Evolutionary conservation across 148 eudicot species (phyloP).

Genomic region (Amaranthus hypochondriacus): DNA sequence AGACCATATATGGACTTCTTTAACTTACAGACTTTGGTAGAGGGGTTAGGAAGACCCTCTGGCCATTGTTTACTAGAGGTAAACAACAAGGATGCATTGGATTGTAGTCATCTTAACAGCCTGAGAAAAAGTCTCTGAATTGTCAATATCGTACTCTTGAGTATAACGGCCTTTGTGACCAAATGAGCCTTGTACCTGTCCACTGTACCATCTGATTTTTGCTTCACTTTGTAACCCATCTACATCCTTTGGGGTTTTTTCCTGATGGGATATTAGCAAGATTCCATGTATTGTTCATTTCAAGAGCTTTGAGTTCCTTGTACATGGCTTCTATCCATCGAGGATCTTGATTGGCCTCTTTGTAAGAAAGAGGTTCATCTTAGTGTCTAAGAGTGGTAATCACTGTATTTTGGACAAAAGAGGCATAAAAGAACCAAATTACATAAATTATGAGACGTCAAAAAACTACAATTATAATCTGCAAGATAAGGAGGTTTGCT

Average conservation of each 20-base stretch:
- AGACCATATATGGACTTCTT: not conserved
- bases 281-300: not conserved
- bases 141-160: not conserved
- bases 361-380: not conserved
- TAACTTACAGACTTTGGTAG: not conserved
- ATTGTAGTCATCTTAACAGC: not conserved
- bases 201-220: not conserved
- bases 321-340: not conserved
- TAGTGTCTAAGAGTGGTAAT: rapidly evolving
- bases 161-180: too few relatives aligned
- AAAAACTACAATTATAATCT: not conserved
- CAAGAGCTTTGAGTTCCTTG: not conserved
- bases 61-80: not conserved
- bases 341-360: not conserved
- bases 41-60: not conserved
- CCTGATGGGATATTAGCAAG: not conserved
- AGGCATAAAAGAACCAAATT: not conserved
- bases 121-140: not conserved
- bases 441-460: not conserved
- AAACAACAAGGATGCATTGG: not conserved
- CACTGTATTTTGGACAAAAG: not conserved
- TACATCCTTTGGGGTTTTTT: not conserved
- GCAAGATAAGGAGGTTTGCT: not conserved
- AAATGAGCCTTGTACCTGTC: not conserved
- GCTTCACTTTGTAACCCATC: slow-evolving; percentile 10